Percentiles rank a stretch among this genome's conserved stretches.
These are phyloP conservation scores for Dentipellis sp. DNA, from an alignment of 768 basidiomycete species.

Conservation along the genomic window DNA sequence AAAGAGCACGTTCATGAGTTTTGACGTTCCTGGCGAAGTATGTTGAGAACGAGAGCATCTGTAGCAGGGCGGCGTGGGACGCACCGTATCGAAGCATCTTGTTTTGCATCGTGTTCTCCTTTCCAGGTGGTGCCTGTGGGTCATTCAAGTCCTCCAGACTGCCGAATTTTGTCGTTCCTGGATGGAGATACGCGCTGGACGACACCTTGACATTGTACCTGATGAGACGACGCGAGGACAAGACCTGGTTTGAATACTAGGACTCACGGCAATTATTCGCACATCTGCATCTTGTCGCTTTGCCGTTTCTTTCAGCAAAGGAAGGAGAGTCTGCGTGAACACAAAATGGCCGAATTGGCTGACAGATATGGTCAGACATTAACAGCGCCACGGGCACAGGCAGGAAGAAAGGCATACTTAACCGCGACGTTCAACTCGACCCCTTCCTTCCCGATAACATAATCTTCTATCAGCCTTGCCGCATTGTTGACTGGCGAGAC, in stretches of 20 bases:
- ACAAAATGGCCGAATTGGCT: constrained; percentile 23
- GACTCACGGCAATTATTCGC: constrained; percentile 22
- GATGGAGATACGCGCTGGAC: neutral
- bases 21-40: neutral
- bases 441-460: constrained; percentile 19
- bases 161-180: neutral
- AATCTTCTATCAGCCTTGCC: constrained; percentile 20
- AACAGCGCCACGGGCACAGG: neutral
- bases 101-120: neutral
- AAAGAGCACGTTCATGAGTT: neutral
- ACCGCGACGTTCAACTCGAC: constrained; percentile 27
- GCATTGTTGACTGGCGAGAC: constrained; percentile 42
- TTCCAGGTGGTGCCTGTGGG: neutral
- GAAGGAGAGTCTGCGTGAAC: constrained; percentile 22
- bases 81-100: neutral
- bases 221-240: constrained; percentile 41
- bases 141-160: neutral
- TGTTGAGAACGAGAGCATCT: neutral
- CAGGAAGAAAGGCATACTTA: constrained; percentile 27
- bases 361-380: neutral
- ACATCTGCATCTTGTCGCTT: constrained; percentile 20
- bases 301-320: constrained; percentile 22
- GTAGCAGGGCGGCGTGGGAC: neutral
- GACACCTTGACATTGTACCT: constrained; percentile 30
- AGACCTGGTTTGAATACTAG: constrained; percentile 25